A percentile compares a stretch with the other conserved stretches of the same genome.
These are phyloP conservation scores for Annulohypoxylon maeteangense DNA, from an alignment of 495 filamentous ascomycete species.

Conservation along the genomic window DNA sequence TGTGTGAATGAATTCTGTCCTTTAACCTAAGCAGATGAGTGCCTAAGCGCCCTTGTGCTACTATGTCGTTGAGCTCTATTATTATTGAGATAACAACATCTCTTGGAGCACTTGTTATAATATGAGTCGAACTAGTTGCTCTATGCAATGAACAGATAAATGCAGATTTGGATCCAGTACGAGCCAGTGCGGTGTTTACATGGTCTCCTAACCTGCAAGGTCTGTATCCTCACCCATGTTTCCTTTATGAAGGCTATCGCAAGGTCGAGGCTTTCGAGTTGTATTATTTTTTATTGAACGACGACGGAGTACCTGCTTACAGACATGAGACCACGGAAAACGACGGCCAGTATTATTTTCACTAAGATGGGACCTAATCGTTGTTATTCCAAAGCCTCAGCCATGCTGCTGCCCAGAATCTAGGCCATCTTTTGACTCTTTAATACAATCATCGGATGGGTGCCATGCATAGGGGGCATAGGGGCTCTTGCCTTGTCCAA, in stretches of 20 bases:
- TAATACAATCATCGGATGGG: background rate
- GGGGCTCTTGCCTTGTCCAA: background rate
- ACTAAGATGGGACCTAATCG: constrained; percentile 1
- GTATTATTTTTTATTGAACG: background rate
- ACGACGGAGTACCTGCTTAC: background rate
- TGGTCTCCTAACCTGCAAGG: constrained; percentile 11
- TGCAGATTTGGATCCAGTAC: background rate
- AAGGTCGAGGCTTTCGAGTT: constrained; percentile 1
- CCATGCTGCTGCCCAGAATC: background rate
- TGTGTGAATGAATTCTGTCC: background rate
- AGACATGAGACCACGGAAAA: background rate
- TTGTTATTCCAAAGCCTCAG: constrained; percentile 1
- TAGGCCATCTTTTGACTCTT: constrained; percentile 10
- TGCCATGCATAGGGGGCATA: background rate
- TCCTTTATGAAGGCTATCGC: background rate
- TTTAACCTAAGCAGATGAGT: background rate
- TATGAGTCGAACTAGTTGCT: background rate
- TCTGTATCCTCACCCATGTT: background rate
- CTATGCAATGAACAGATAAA: background rate
- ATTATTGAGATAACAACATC: background rate
- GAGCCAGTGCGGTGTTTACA: background rate
- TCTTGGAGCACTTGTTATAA: background rate
- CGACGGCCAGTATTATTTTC: constrained; percentile 3
- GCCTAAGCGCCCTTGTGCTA: background rate
- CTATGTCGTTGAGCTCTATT: background rate